Percentiles rank a stretch among this genome's conserved stretches.
Conservation (phyloP, 306 rosid species). For the Lablab purpureus region DNA sequence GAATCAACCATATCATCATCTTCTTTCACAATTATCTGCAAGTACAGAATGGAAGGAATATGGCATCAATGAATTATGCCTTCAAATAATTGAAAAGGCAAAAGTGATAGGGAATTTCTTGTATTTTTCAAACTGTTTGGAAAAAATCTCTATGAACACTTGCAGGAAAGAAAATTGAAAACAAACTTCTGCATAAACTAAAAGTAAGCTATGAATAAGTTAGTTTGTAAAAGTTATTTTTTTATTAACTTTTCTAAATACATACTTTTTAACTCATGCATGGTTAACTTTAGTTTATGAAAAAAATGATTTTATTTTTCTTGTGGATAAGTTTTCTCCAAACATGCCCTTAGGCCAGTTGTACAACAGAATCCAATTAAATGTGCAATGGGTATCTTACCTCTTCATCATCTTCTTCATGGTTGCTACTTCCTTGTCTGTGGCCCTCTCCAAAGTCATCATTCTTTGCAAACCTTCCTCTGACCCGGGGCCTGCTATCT, state of each 20-base stretch:
- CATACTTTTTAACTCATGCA: no score
- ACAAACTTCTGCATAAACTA: no score
- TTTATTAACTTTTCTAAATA: no score
- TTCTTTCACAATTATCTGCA: slow-evolving; percentile 88
- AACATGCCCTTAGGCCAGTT: not conserved
- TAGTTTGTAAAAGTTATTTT: no score
- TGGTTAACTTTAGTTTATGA: no score
- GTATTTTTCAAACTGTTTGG: not conserved
- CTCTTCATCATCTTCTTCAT: slow-evolving; percentile 90
- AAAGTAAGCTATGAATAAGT: no score
- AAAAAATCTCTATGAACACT: no score
- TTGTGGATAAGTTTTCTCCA: no score
- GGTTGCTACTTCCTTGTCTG: slow-evolving; percentile 69
- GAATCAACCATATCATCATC: slow-evolving; percentile 96
- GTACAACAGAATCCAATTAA: slow-evolving; percentile 16
- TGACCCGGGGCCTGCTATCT: slow-evolving; percentile 92
- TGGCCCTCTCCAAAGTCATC: slow-evolving; percentile 84
- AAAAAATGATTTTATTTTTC: no score
- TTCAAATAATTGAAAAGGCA: slow-evolving; percentile 36
- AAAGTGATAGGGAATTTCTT: slow-evolving; percentile 40
- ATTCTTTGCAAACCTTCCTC: slow-evolving; percentile 98
- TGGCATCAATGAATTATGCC: slow-evolving; percentile 42
- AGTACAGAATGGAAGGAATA: slow-evolving; percentile 43
- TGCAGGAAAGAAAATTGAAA: no score
- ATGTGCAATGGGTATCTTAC: slow-evolving; percentile 54